Base-by-base conservation (phyloP, 345 rosid genomes). In the Euclidium syriacum region DNA sequence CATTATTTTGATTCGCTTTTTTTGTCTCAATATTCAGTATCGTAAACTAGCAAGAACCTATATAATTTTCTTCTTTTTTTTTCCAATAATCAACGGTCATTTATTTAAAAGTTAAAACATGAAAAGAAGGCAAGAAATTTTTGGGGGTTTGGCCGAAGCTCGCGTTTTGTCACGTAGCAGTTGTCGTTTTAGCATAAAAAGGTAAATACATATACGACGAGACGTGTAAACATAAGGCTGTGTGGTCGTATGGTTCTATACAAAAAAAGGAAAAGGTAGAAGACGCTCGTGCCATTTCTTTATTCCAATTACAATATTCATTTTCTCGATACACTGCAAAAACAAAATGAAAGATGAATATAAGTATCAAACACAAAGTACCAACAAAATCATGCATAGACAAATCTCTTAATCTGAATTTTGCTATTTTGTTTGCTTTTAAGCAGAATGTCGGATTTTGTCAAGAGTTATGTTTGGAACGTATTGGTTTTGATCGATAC, bases 151-250 rank as follows among this genome's bases (percentile, higher is more conserved):
- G 75, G 64, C 75, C 70, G 70, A 57, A 64, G 75, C 70, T 64
- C 60, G 70, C 75, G 75, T 64, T 50, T 71, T 71, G 75, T 64
- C 75, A 71, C 26, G 54, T 71, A 71, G 70, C 36, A 18, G 5
- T 71, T 71, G 70, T 64, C 75, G 75, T 64, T 64, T 71, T 48
- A 48, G 70, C 58, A 55, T 22, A 55, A 27, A 70, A 54, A 48
- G 43, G 39, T 22, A 44, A 48, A 40, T 32, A n/a, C 70, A 57
- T 17, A 64, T 64, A 64, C 75, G 70, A 71, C 75, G 75, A 57
- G 70, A 71, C 75, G 70, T 71, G 75, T n/a, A 17, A 49, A 22
- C 64, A 25, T 38, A 64, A 71, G 75, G 75, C 75, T 71, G 75
- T 47, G 44, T 51, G 41, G 56, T 70, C 57, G 49, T 68, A 46